These are phyloP conservation scores for Peronospora destructor DNA, from an alignment of 352 stramenopile species.

Conservation along the genomic window DNA sequence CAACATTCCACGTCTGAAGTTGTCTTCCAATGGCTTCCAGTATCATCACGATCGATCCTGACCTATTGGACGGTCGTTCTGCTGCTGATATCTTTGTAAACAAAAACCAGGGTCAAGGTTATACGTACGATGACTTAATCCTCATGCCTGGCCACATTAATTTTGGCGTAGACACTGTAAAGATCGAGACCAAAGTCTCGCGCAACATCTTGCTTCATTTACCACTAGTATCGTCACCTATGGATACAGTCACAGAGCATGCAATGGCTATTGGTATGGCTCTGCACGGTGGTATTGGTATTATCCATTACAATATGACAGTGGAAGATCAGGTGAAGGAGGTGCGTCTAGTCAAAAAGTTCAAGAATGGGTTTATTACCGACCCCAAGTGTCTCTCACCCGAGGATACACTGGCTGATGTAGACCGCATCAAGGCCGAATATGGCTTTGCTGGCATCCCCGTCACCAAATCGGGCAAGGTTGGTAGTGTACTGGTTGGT, in stretches of 20 bases:
- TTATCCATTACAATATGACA: conserved; percentile 99
- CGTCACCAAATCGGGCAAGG: conserved; percentile 96
- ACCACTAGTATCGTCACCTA: conserved; percentile 96
- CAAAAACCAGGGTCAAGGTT: conserved; percentile 81
- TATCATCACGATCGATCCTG: conserved; percentile 31
- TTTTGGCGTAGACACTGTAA: conserved; percentile 74
- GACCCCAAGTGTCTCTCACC: conserved; percentile 95
- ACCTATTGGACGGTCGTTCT: conserved; percentile 67
- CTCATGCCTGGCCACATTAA: conserved; percentile 75
- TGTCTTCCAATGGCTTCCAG: conserved; percentile 19
- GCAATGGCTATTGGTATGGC: conserved; percentile 99
- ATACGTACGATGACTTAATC: conserved; percentile 79
- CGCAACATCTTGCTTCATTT: conserved; percentile 94
- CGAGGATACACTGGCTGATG: conserved; percentile 92
- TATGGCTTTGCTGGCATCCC: conserved; percentile 98
- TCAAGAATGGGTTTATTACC: conserved; percentile 99
- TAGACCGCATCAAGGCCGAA: conserved; percentile 92
- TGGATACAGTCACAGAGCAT: conserved; percentile 99
- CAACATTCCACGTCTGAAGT: conserved; percentile 7
- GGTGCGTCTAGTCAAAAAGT: conserved; percentile 95
- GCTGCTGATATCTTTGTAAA: conserved; percentile 80
- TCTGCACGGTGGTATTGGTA: conserved; percentile 97
- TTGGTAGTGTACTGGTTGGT: conserved; percentile 95
- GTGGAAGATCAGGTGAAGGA: conserved; percentile 95
- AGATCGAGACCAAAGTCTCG: conserved; percentile 91